Conservation (phyloP, 768 basidiomycete species). For the Candolleomyces eurysporus region DNA sequence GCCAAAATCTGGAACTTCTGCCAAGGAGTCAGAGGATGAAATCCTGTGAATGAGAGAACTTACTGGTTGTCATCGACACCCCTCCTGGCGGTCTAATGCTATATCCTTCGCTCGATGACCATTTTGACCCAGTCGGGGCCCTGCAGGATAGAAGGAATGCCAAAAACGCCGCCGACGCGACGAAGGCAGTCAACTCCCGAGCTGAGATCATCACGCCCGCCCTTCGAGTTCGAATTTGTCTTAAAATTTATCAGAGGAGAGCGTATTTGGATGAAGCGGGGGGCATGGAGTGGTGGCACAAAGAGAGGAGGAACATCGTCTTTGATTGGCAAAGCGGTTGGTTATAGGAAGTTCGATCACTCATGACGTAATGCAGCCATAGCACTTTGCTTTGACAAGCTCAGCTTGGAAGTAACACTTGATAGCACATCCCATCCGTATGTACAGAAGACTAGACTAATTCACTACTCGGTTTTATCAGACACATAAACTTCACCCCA, state of each 20-base stretch:
- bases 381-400: too few relatives aligned
- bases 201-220: background rate
- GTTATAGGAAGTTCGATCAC: too few relatives aligned
- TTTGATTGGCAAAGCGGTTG: too few relatives aligned
- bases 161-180: slow-evolving; percentile 4
- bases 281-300: background rate
- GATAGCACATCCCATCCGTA: background rate
- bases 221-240: background rate
- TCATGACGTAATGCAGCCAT: too few relatives aligned
- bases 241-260: background rate
- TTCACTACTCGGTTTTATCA: slow-evolving; percentile 4
- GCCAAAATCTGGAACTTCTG: slow-evolving; percentile 57
- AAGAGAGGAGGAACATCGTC: too few relatives aligned
- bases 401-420: too few relatives aligned
- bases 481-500: slow-evolving; percentile 15
- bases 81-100: background rate
- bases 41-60: background rate
- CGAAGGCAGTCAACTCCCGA: slow-evolving; percentile 5
- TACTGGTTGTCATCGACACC: background rate
- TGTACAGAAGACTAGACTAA: background rate
- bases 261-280: background rate
- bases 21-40: background rate
- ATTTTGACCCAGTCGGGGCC: background rate
- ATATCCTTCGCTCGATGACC: background rate
- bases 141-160: slow-evolving; percentile 4